Evolutionary conservation across 257 asterid genomes (phyloP).

Genomic region (Solanum ahanhuiri): DNA sequence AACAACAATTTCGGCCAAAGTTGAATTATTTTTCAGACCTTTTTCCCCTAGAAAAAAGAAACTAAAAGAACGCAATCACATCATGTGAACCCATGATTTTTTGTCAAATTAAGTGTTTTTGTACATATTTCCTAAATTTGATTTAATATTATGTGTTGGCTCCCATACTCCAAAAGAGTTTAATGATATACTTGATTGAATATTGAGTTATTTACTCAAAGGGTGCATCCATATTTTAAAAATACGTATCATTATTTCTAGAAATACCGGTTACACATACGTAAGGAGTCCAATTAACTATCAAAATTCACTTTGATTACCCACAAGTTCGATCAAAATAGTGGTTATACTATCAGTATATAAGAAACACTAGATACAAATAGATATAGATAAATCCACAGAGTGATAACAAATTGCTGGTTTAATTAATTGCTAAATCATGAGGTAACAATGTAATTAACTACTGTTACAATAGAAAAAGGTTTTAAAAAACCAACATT

Average conservation of each 20-base stretch:
- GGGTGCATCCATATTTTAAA: neutral
- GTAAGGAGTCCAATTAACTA: neutral
- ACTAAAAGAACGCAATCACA: too few species aligned
- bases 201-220: neutral
- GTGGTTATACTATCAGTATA: neutral
- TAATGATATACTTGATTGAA: neutral
- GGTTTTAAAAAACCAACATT: neutral
- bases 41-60: too few species aligned
- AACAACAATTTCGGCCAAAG: too few species aligned
- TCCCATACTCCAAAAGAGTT: neutral
- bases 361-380: neutral
- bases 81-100: too few species aligned
- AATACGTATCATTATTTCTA: too few species aligned
- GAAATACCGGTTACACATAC: neutral
- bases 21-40: fast-evolving
- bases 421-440: neutral
- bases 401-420: neutral
- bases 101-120: neutral
- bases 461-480: neutral
- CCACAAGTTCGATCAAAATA: neutral
- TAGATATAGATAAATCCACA: neutral
- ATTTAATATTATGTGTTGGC: neutral
- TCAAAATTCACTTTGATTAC: neutral
- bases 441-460: neutral
- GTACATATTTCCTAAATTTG: neutral